These are phyloP conservation scores for Rhynchospora tenuis DNA, from an alignment of 176 grass and related monocot genomes.

Conservation along the genomic window DNA sequence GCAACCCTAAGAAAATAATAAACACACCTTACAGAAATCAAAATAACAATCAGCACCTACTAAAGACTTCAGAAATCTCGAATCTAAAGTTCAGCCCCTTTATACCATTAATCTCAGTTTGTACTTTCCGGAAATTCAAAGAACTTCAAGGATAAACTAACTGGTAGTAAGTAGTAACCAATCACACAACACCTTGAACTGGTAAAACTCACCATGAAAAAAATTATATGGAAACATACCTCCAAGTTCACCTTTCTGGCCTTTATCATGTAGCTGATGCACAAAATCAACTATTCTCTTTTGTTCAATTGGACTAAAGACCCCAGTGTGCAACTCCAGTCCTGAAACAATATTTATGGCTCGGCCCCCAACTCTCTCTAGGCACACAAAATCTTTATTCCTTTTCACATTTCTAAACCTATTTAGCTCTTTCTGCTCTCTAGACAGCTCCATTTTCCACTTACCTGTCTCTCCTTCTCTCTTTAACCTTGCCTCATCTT, in stretches of 20 bases:
- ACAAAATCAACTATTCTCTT: constrained; percentile 40
- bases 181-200: not conserved
- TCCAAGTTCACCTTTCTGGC: constrained; percentile 32
- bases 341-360: constrained; percentile 35
- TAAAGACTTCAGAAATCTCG: not conserved
- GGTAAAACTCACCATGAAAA: not conserved
- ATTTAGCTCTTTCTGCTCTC: constrained; percentile 35
- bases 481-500: constrained; percentile 4
- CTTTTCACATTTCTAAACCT: constrained; percentile 36
- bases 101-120: not conserved
- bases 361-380: constrained; percentile 36
- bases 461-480: not conserved
- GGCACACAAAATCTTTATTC: constrained; percentile 36
- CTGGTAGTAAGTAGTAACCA: not conserved
- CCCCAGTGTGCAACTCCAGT: constrained; percentile 37
- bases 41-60: not conserved
- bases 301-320: constrained; percentile 44
- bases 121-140: not conserved
- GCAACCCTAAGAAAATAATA: not conserved
- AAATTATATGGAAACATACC: constrained; percentile 20
- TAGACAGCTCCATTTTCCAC: constrained; percentile 31
- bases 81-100: not conserved
- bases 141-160: not conserved
- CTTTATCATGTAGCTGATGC: constrained; percentile 39
- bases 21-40: not conserved